Conservation (phyloP, 768 basidiomycete genomes). For the Leccinum obscurum region DNA sequence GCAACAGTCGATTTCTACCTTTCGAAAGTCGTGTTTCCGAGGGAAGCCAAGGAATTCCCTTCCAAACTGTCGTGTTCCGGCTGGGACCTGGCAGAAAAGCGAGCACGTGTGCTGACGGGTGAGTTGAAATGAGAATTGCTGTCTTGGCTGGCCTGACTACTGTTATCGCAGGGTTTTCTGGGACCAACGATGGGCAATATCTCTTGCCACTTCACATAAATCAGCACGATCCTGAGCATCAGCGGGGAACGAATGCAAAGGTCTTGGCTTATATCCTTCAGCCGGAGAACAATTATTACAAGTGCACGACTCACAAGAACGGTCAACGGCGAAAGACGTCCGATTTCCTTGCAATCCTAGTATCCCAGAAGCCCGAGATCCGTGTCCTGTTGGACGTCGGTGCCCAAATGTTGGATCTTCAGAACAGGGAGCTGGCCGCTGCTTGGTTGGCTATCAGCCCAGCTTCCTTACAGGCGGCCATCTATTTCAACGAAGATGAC, state of each 20-base stretch:
- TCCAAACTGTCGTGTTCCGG: slow-evolving; percentile 35
- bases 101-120: slow-evolving; percentile 15
- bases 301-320: slow-evolving; percentile 6
- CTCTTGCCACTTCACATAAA: slow-evolving; percentile 36
- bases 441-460: slow-evolving; percentile 39
- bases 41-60: slow-evolving; percentile 37
- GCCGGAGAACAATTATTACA: slow-evolving; percentile 22
- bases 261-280: slow-evolving; percentile 33
- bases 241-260: slow-evolving; percentile 47
- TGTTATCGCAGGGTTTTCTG: slow-evolving; percentile 36
- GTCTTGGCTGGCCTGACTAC: not conserved
- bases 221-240: slow-evolving; percentile 30
- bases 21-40: slow-evolving; percentile 39
- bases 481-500: slow-evolving; percentile 36
- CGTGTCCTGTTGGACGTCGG: slow-evolving; percentile 55
- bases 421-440: slow-evolving; percentile 41
- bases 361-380: slow-evolving; percentile 38
- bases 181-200: slow-evolving; percentile 43
- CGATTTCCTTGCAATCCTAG: slow-evolving; percentile 32
- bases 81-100: slow-evolving; percentile 39
- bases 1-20: slow-evolving; percentile 39
- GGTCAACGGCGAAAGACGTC: slow-evolving; percentile 19
- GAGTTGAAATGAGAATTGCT: slow-evolving; percentile 1
- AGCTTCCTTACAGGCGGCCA: slow-evolving; percentile 25
- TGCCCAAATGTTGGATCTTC: slow-evolving; percentile 54